Conservation (phyloP, 768 basidiomycete species). For the Rhodotorula diobovata region DNA sequence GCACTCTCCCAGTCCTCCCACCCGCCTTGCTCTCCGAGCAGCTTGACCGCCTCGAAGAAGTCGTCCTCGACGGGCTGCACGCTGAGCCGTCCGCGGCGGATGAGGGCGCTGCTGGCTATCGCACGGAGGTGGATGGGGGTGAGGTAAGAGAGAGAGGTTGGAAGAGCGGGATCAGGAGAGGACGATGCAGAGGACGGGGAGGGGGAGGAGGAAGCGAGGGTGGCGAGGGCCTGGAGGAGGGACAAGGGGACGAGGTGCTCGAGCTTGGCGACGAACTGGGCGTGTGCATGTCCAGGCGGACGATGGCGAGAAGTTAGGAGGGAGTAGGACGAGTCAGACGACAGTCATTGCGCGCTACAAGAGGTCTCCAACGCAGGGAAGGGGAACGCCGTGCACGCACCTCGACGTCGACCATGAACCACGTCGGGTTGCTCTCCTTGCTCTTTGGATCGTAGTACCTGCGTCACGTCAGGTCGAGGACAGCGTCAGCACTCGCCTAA, state of each 20-base stretch:
- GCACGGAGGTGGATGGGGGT: slow-evolving; percentile 19
- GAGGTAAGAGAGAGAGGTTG: slow-evolving; percentile 29
- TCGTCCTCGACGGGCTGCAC: slow-evolving; percentile 70
- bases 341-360: too few relatives aligned
- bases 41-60: slow-evolving; percentile 62
- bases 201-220: slow-evolving; percentile 42
- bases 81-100: slow-evolving; percentile 75
- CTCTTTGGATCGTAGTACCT: slow-evolving; percentile 58
- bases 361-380: too few relatives aligned
- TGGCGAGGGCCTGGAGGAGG: slow-evolving; percentile 63
- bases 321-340: background rate
- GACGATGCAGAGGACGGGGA: slow-evolving; percentile 8
- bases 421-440: slow-evolving; percentile 67
- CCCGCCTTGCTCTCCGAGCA: slow-evolving; percentile 67
- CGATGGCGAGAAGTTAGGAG: background rate
- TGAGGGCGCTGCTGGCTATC: slow-evolving; percentile 60
- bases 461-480: background rate
- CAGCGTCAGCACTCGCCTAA: background rate
- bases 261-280: slow-evolving; percentile 48
- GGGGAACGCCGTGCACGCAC: background rate
- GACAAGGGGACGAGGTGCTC: slow-evolving; percentile 71
- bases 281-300: background rate
- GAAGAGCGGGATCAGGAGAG: slow-evolving; percentile 18
- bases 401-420: slow-evolving; percentile 82
- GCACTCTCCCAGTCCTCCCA: slow-evolving; percentile 69